Base-by-base conservation (phyloP, 176 grass and related monocot genomes). In the Bothriochloa decipiens region DNA sequence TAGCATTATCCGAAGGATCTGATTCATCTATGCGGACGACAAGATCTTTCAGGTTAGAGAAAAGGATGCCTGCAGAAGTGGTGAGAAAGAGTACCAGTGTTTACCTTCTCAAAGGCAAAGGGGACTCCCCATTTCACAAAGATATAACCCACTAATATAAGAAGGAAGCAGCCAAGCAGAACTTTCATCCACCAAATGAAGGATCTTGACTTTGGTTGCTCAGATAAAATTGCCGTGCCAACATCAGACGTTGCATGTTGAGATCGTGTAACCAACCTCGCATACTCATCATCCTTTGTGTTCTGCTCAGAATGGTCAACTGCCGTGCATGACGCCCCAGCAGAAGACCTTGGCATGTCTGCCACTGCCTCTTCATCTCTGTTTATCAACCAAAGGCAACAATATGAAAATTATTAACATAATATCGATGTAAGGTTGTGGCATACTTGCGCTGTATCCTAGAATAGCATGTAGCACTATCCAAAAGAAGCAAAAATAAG, bases 31-130 rank as follows among this genome's bases (percentile, higher is more conserved):
- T 58, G 14, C 4, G 6, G 13, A 35, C 28, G 42, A 71, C 14
- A 66, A 64, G 15, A 77, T 11, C 7, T 67, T 74, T 63, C 47
- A 79, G 27, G 16, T 40, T 27, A 70, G 35, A 11, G n/a, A 68
- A 35, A 53, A 40, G 2, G 46, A 0, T 16, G 45, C 1, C 5
- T 75, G 14, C 55, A 41, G 12, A 4, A 82, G 7, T 63, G 16
- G 17, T n/a, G 28, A 67, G 33, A 76, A 18, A 45, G 40, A 69
- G 36, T 68, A 47, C 10, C 9, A 20, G 26, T 0, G 1, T 42
- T 80, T 28, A 98, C 96, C 93, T 96, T 99, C 81, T 99, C 81
- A 79, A 99, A 99, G 42, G 88, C 83, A 88, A 99, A 91, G 70
- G 90, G 91, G 22, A 96, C 43, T 81, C 96, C 96, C 91, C 90